Base-by-base conservation (phyloP, 768 basidiomycete genomes). In the Termitomyces sp. region DNA sequence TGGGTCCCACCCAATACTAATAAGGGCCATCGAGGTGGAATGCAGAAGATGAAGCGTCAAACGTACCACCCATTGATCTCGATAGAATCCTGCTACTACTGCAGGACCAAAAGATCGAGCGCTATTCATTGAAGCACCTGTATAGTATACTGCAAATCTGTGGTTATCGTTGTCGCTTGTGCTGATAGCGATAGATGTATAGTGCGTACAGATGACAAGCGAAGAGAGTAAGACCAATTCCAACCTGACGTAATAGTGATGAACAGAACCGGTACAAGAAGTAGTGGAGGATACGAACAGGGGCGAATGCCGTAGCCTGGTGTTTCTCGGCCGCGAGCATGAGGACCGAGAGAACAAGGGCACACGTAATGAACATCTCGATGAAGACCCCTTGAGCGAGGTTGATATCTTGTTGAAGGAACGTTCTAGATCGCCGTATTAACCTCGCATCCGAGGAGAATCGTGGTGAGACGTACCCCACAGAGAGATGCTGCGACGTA, bases 261-360 rank as follows among this genome's bases (percentile, higher is more conserved):
- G 20, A 56, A 36, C 24, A 41, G 14, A 39, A 9, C 26, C 29
- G 48, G 47, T 46, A 39, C 32, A 10, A 54, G 31, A 42, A 42
- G 12, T 16, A n/a, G 31, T 31, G 18, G 64, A 41, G 49, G 71
- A 46, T 29, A 26, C 27, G 9, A 49, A 85, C 83, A n/a, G 87
- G 87, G 20, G 86, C 86, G 63, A 87, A 85, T 0, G 86, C 82
- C 1, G 86, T 88, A 2, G 76, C 74, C 27, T 74, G 71, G 62
- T 87, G 86, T 69, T 88, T 88, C 69, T 88, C 87, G 16, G 82
- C 83, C 4, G 87, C 87, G 26, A 88, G 68, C 85, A 88, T 87
- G 59, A 88, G 78, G n/a, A 87, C 83, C 6, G 87, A 74, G 14
- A 86, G 68, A 43, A 83, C 79, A 41, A 88, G 74, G 16, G 76